Conservation (phyloP, 176 grass and related monocot species). For the Pontederia paniculata region DNA sequence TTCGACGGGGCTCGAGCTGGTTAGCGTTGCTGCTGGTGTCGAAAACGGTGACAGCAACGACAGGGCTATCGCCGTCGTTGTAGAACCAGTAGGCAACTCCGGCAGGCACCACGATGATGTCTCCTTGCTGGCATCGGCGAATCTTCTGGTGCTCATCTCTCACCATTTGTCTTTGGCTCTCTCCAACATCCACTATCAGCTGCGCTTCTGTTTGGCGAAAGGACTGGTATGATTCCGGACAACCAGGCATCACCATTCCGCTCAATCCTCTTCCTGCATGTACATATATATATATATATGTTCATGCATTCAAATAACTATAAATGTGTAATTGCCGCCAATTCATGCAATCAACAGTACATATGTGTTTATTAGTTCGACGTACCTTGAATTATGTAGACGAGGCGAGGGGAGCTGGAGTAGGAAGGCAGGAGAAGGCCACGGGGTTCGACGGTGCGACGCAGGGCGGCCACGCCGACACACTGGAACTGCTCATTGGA, state of each 20-base stretch:
- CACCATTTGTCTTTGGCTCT: not conserved
- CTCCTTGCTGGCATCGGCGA: constrained; percentile 8
- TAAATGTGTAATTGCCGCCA: not conserved
- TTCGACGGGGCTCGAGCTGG: constrained; percentile 26
- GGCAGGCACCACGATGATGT: constrained; percentile 28
- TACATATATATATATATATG: not conserved
- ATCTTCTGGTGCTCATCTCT: constrained; percentile 25
- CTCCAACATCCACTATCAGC: not conserved
- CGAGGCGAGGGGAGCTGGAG: constrained; percentile 23
- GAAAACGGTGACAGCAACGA: constrained; percentile 25
- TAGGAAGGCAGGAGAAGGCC: constrained; percentile 33
- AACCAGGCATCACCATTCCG: constrained; percentile 6
- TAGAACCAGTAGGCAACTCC: constrained; percentile 31
- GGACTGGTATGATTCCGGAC: constrained; percentile 6
- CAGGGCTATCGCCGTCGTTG: constrained; percentile 27
- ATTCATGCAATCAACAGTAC: not conserved
- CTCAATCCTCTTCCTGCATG: not conserved
- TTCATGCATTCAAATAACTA: too few relatives aligned
- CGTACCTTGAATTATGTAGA: constrained; percentile 36
- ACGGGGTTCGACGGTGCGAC: constrained; percentile 14
- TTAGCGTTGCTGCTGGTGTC: constrained; percentile 27
- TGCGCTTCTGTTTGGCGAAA: not conserved
- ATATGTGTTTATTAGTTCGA: too few relatives aligned
- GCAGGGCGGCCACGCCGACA: constrained; percentile 13
- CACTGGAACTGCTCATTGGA: constrained; percentile 24